Evolutionary conservation across 768 basidiomycete species (phyloP), one percentile per base, ranked within the genome.

Genomic region (Lepiota subincarnata): DNA sequence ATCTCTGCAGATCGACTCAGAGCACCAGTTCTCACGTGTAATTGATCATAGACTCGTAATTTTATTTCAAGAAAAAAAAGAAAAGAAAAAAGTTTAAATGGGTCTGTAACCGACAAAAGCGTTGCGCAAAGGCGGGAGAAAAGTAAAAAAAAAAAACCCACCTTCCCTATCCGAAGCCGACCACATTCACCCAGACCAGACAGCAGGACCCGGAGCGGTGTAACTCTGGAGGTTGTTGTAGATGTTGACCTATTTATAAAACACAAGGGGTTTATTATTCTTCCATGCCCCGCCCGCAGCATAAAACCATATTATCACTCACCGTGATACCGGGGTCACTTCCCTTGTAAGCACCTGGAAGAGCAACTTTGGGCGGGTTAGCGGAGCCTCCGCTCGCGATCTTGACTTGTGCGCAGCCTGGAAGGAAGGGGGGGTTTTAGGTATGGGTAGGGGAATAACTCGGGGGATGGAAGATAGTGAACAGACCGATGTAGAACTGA

Each of bases 141-240:
- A 24, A 24, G 5, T 2, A 24, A 24, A 24, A 24, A 24, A 24
- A 24, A 2, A 5, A 24, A 24, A 24, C 24, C 24, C 24, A 2
- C 24, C 2, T 13, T 24, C 39, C 35, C 44, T 3, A 26, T 10
- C 2, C 24, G 3, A 38, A 46, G n/a, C n/a, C 10, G 50, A 31
- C 28, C 7, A 31, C 46, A n/a, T 62, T 73, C 62, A 73, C 5
- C 73, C 72, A 53, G 70, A 66, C 73, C 73, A 74, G 51, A 74
- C 72, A 39, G 68, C 49, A 38, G 64, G 64, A 50, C 72, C 73
- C 18, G 73, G 73, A 45, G 67, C 59, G 16, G 75, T 78, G 66
- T 80, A 80, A 61, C 68, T 78, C 60, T 79, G 73, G 38, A 78
- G 71, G 64, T 80, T 79, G 70, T 79, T 79, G 69, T 79, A 79